Conservation (phyloP, 139 green algal species). For the Auxenochlorella pyrenoidosa region DNA sequence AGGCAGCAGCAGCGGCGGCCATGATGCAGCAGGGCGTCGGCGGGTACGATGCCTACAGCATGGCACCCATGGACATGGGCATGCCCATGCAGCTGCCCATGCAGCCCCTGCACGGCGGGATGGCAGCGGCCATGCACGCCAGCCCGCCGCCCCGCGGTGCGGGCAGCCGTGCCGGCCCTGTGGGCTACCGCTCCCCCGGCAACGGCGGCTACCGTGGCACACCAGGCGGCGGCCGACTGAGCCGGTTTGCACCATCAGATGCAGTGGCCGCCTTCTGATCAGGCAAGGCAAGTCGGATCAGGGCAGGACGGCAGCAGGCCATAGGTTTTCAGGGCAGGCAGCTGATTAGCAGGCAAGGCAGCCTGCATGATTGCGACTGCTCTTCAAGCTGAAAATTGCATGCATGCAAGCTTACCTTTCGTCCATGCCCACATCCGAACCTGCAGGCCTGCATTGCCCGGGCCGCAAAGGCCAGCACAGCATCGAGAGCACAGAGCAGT, state of each 20-base stretch:
- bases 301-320: not conserved
- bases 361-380: not conserved
- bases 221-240: constrained; percentile 16
- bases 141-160: not conserved
- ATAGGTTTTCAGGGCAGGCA: not conserved
- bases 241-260: constrained; percentile 14
- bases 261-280: constrained; percentile 16
- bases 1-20: not conserved
- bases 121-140: not conserved
- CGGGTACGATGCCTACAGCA: not conserved
- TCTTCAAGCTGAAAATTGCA: too few species aligned
- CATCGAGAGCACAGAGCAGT: too few species aligned
- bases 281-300: not conserved
- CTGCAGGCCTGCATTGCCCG: too few species aligned
- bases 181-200: not conserved
- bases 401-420: too few species aligned
- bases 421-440: too few species aligned
- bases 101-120: not conserved
- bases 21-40: constrained; percentile 6
- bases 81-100: not conserved
- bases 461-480: too few species aligned
- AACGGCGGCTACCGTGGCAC: not conserved
- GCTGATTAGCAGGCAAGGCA: not conserved
- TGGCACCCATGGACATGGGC: not conserved
- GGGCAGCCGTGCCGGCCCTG: not conserved